Percentiles rank a stretch among this genome's conserved stretches.
Evolutionary conservation across 2,329 filamentous ascomycete species (phyloP).

Genomic region (Apiospora koreana): DNA sequence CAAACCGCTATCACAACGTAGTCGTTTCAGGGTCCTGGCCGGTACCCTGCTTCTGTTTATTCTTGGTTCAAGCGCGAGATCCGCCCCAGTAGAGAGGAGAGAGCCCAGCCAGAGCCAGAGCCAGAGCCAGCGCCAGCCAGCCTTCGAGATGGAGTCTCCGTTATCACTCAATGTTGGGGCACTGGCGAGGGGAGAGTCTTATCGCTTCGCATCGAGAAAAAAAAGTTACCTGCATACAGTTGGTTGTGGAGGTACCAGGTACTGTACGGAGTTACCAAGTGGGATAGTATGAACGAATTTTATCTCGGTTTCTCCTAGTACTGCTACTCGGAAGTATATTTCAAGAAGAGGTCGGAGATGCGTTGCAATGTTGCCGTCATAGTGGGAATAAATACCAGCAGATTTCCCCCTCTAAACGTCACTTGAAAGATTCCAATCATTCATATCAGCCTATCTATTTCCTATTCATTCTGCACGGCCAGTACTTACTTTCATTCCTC

Average conservation of each 20-base stretch:
- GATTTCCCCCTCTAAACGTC: slow-evolving; percentile 4
- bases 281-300: slow-evolving; percentile 4
- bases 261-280: slow-evolving; percentile 3
- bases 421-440: background rate
- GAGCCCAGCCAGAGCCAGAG: too few species aligned
- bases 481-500: slow-evolving; percentile 4
- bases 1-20: slow-evolving; percentile 9
- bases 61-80: slow-evolving; percentile 9
- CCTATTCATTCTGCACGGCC: background rate
- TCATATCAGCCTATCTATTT: background rate
- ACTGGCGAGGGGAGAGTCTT: background rate
- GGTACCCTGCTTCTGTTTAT: background rate
- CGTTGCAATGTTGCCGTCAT: slow-evolving; percentile 7
- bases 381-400: slow-evolving; percentile 10
- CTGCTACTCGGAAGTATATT: background rate
- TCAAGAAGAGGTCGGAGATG: background rate
- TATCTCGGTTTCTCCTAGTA: background rate
- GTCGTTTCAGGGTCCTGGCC: slow-evolving; percentile 11
- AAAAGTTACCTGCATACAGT: background rate
- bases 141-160: background rate
- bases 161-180: slow-evolving; percentile 5
- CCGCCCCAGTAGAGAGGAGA: slow-evolving; percentile 5
- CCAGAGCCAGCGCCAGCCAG: background rate
- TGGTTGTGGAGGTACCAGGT: background rate
- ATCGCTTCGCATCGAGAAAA: background rate